Base-by-base conservation (phyloP, 1,139 yeast species). In the Debaryomyces psychrophilus region DNA sequence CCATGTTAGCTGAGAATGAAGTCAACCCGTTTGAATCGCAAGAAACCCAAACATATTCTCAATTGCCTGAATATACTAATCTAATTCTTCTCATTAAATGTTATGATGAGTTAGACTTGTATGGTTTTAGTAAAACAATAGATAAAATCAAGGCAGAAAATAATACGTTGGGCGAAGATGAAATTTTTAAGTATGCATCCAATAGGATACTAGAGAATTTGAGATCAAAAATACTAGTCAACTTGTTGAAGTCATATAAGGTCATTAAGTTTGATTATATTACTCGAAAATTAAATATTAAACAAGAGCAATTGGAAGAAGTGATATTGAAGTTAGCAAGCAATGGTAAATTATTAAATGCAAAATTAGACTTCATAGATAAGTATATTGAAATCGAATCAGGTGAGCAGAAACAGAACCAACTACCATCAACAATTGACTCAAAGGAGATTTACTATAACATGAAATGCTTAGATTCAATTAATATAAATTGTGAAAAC, bases 1-100 rank as follows among this genome's bases (percentile, higher is more conserved):
- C 87, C 7, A 69, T 87, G 51, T 65, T 88, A 41, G 78, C 87
- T 12, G 85, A 82, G 50, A 79, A 81, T 46, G 81, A 77, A 48
- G 81, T 87, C 50, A 83, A 85, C 55, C 90, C 90, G 0, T 85
- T 87, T 58, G 80, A 77, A 52, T 76, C 83, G 2, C 81, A 78
- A 54, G 85, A 81, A 58, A 80, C 83, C 12, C 81, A 76, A 56
- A 70, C 75, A 11, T 76, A 72, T 53, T 58, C 76, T 5, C 68
- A 64, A 45, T 61, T 71, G 14, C 56, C 64, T 1, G 79, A 74
- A 48, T 75, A 64, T 47, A 46, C 61, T 23, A 58, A 61, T 31
- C 58, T 74, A 27, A 57, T 71, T 7, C 44, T 46, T 8, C 56
- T 74, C 35, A 63, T 69, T 3, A 62, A 65, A 27, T 63, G 65